Evolutionary conservation across 805 yeast species (phyloP).

Genomic region (Starmera caribaea): DNA sequence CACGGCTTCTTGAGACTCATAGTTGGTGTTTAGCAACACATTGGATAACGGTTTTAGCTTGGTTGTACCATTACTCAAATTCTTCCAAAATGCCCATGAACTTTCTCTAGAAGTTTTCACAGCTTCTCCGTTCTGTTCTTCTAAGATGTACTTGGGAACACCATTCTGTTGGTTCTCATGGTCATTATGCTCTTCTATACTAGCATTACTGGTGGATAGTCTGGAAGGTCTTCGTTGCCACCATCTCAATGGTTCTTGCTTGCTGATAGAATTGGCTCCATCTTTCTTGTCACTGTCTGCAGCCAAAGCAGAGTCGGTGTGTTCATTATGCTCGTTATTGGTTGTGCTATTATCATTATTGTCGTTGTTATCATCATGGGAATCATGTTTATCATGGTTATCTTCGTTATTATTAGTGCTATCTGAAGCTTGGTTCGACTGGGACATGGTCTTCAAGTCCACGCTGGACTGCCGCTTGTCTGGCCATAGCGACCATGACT

Average conservation of each 20-base stretch:
- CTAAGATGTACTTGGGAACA: background rate
- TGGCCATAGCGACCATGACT: background rate
- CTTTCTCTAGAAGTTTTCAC: background rate
- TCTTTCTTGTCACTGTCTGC: too few species aligned
- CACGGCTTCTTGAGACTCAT: constrained; percentile 13
- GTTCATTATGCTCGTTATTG: too few species aligned
- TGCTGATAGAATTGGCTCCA: too few species aligned
- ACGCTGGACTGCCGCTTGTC: background rate
- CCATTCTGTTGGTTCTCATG: background rate
- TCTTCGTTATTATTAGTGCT: background rate
- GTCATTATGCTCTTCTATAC: too few species aligned
- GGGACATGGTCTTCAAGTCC: background rate
- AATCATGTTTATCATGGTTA: background rate
- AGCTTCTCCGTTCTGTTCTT: background rate
- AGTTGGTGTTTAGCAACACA: constrained; percentile 7
- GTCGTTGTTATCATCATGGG: too few species aligned
- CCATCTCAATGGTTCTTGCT: too few species aligned
- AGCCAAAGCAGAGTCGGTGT: too few species aligned
- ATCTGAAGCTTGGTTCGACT: background rate
- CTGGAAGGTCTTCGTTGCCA: too few species aligned
- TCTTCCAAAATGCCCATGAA: constrained; percentile 21
- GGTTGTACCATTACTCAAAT: background rate
- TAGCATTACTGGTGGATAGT: too few species aligned
- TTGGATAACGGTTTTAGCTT: constrained; percentile 3
- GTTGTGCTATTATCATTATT: background rate